Percentiles rank a stretch among this genome's conserved stretches.
These are phyloP conservation scores for Tricholomella constricta DNA, from an alignment of 768 basidiomycete genomes.

Conservation along the genomic window DNA sequence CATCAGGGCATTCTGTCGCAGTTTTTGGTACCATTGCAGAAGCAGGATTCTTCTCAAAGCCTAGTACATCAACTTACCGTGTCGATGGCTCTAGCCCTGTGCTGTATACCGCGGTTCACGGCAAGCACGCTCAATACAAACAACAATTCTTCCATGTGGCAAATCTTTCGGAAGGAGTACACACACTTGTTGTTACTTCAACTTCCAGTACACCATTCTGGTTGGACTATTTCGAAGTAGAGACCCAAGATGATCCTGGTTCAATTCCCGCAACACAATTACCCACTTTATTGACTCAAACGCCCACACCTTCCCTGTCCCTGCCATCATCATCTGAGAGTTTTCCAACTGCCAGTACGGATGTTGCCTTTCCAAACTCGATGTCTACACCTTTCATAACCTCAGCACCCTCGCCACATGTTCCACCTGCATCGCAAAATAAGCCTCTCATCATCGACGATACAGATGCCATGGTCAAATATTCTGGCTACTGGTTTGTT, in stretches of 20 bases:
- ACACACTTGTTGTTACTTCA: conserved; percentile 15
- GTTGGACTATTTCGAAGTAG: conserved; percentile 20
- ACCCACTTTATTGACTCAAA: too few relatives aligned
- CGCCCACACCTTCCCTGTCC: too few relatives aligned
- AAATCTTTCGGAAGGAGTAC: conserved; percentile 1
- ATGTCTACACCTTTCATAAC: too few relatives aligned
- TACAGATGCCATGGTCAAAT: not conserved
- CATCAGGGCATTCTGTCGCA: conserved; percentile 17
- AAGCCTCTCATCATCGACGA: conserved; percentile 2
- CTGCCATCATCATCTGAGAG: too few relatives aligned
- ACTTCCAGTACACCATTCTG: conserved; percentile 3
- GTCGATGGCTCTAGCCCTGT: conserved; percentile 11
- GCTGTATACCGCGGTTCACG: not conserved
- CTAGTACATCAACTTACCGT: conserved; percentile 13
- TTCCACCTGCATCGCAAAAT: not conserved
- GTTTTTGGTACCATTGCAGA: conserved; percentile 18
- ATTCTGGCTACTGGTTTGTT: conserved; percentile 4
- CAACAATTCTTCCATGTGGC: conserved; percentile 13
- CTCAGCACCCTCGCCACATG: too few relatives aligned
- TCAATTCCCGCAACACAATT: too few relatives aligned
- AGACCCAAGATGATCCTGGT: too few relatives aligned
- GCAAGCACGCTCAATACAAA: not conserved
- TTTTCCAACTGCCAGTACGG: too few relatives aligned
- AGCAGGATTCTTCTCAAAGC: not conserved
- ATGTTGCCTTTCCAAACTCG: too few relatives aligned